Evolutionary conservation across 345 rosid genomes (phyloP).

Genomic region (Psidium friedrichsthalianum): DNA sequence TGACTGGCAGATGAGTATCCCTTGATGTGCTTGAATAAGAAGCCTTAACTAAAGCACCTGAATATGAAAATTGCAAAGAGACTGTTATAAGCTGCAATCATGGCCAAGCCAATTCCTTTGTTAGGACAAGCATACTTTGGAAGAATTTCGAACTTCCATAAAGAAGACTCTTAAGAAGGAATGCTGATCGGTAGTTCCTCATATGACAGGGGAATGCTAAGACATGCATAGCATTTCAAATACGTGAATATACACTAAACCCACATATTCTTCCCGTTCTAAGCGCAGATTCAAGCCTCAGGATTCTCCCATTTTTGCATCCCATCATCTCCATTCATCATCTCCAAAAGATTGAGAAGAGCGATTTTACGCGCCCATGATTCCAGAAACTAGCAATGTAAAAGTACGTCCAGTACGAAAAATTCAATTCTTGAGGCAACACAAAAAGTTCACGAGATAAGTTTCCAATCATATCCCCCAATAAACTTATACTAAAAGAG

Average conservation of each 20-base stretch:
- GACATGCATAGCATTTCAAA: too few relatives aligned
- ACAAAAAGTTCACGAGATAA: not conserved
- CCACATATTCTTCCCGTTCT: too few relatives aligned
- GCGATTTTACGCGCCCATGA: not conserved
- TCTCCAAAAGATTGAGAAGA: too few relatives aligned
- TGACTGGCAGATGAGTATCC: conserved; percentile 18
- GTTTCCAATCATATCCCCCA: not conserved
- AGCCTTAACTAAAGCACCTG: conserved; percentile 24
- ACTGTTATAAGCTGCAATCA: not conserved
- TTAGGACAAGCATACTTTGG: not conserved
- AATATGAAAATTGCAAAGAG: not conserved
- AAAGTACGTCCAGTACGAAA: not conserved
- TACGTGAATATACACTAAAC: too few relatives aligned
- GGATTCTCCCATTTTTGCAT: not conserved
- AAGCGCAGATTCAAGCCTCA: too few relatives aligned
- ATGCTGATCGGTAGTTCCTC: not conserved
- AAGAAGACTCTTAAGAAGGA: not conserved
- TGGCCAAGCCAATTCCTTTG: not conserved
- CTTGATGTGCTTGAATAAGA: conserved; percentile 25
- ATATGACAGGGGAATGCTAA: not conserved
- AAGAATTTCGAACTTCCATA: not conserved
- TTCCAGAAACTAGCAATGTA: not conserved
- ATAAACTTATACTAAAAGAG: not conserved
- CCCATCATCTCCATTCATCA: not conserved
- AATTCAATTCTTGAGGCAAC: not conserved